Base-by-base conservation (phyloP, 2,329 filamentous ascomycete species). In the Podosphaera xanthii region DNA sequence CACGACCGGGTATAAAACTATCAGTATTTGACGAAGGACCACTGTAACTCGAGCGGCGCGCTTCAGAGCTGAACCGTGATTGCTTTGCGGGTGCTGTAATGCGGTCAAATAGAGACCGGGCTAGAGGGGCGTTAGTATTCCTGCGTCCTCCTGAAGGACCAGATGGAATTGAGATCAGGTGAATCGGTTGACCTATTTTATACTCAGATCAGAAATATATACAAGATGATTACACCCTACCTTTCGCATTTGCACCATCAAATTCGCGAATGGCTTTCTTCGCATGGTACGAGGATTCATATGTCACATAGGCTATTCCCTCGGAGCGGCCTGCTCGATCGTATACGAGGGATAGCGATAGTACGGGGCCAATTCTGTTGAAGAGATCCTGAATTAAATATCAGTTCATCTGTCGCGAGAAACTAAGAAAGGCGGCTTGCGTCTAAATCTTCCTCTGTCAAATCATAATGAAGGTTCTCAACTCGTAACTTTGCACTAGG, bases 381-480 rank as follows among this genome's bases (percentile, higher is more conserved):
- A 95, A 95, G 2, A 95, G 78, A 63, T 86, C 86, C 87, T 94
- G 63, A 12, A 22, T 3, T 55, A 35, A 31, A 50, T n/a, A 56
- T 65, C 35, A 67, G 62, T 49, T 7, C 42, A 33, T 35, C 33
- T 35, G 40, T 12, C 10, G 12, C 12, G 10, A 14, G 12, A 8
- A 9, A 35, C 22, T 14, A 9, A 12, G 9, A n/a, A 35, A n/a
- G 38, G 1, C 52, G 36, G 33, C 72, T 58, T 75, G 94, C 88
- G 67, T 86, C 79, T 59, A 95, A 77, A 68, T 95, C 90, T 44
- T 84, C 82, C 70, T 91, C 82, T 10, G 85, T 90, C 62, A 96
- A 77, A 61, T 96, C 90, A 71, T 94, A 96, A 71, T 96, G 90
- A 60, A 96, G 74, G 69, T 95, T 95, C 62, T 94, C 87, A 62